Evolutionary conservation across 2,329 filamentous ascomycete species (phyloP), one percentile per base, ranked within the genome.

Genomic region (Geoglossum cookeanum): DNA sequence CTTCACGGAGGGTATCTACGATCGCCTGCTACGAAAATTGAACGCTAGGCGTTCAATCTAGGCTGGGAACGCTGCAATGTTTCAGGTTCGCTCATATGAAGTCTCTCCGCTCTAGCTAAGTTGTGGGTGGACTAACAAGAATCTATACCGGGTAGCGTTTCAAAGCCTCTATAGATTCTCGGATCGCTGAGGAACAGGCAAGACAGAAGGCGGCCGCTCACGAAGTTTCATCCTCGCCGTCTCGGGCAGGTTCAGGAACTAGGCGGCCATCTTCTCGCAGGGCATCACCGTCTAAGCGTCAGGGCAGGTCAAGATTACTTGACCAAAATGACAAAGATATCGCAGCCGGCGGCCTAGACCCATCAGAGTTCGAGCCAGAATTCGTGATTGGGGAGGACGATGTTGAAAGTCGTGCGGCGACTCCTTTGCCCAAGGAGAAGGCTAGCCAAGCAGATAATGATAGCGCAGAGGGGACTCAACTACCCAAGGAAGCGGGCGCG

Each of bases 361-460:
- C 91, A 32, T 82, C 86, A 39, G 85, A 95, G 59, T 94, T 94
- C 64, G 87, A 94, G 67, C 80, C 81, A 0, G 86, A 88, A 47
- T 94, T 95, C 68, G 81, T 87, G 13, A 83, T 95, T 63, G 90
- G 91, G 58, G 89, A 94, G 60, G 83, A 86, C 65, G 87, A 90
- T 58, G 78, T 79, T 3, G 75, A 76, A 2, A 84, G 79, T 62
- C 76, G 81, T 58, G 71, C 78, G 35, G 75, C 69, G 0, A 85
- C 85, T 3, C 81, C 83, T 5, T 71, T 68, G 58, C 71, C 72
- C 17, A 68, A 70, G 49, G 71, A 73, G 45, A 51, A 37, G 32
- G 3, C 35, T 13, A 49, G 33, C 9, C 44, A 57, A 48, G 55
- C 4, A 32, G 55, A 51, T 22, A 27, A 4, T 3, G 42, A 33